These are phyloP conservation scores for Leccinum arenicola DNA, from an alignment of 768 basidiomycete species.

Conservation along the genomic window DNA sequence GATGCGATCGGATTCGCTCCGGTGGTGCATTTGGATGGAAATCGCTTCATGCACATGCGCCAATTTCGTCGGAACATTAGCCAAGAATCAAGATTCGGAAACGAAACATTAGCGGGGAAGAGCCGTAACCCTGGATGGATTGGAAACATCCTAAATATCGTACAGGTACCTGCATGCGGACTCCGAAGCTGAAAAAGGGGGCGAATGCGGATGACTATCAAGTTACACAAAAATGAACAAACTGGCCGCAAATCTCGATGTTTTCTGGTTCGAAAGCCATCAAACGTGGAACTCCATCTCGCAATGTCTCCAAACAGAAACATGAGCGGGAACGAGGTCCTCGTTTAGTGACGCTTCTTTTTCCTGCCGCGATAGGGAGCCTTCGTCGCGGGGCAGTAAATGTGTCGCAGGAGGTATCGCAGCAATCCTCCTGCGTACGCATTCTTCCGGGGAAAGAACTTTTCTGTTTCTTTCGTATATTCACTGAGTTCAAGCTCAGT, in stretches of 20 bases:
- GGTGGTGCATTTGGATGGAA: neutral
- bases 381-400: neutral
- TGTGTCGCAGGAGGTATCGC: slow-evolving; percentile 15
- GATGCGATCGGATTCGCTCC: neutral
- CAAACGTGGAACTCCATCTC: slow-evolving; percentile 3
- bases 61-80: neutral
- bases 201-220: neutral
- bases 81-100: neutral
- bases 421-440: slow-evolving; percentile 17
- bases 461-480: slow-evolving; percentile 7
- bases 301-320: neutral
- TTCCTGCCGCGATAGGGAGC: neutral
- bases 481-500: slow-evolving; percentile 10
- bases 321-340: slow-evolving; percentile 9
- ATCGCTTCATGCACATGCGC: neutral
- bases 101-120: neutral
- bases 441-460: slow-evolving; percentile 14
- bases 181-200: neutral
- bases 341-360: slow-evolving; percentile 7
- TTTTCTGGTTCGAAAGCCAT: neutral
- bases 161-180: neutral
- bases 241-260: neutral
- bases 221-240: neutral
- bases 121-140: no score
- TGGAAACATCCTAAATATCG: neutral